These are phyloP conservation scores for Podospora conica DNA, from an alignment of 495 filamentous ascomycete genomes.

Conservation along the genomic window DNA sequence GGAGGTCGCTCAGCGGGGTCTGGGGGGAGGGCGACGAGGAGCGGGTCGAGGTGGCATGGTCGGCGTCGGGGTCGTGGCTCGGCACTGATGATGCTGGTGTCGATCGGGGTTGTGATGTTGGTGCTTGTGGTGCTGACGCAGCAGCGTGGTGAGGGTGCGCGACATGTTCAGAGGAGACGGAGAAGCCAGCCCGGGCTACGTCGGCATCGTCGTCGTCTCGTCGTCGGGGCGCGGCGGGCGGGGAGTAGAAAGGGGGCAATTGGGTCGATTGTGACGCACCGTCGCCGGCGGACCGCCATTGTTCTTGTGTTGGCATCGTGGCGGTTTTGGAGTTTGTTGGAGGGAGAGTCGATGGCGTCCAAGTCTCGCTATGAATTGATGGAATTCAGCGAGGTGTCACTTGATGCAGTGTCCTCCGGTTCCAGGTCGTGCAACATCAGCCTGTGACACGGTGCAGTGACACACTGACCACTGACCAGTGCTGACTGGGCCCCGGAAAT, in stretches of 20 bases:
- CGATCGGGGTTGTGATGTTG: neutral
- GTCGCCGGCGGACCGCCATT: constrained; percentile 25
- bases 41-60: constrained; percentile 10
- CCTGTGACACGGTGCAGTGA: neutral
- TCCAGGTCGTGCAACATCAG: neutral
- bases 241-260: constrained; percentile 46
- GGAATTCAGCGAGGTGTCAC: too few relatives aligned
- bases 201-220: constrained; percentile 15
- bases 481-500: neutral
- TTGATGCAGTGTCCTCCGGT: neutral
- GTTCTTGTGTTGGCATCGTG: constrained; percentile 15
- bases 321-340: neutral
- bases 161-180: constrained; percentile 10
- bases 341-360: too few relatives aligned
- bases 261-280: constrained; percentile 9
- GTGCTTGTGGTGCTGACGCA: neutral
- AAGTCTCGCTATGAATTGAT: too few relatives aligned
- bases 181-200: constrained; percentile 17
- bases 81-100: neutral
- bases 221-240: constrained; percentile 26
- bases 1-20: constrained; percentile 21
- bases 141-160: neutral
- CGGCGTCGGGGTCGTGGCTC: constrained; percentile 2
- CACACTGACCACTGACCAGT: too few relatives aligned
- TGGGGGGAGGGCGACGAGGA: constrained; percentile 9